Conservation (phyloP, 2,329 filamentous ascomycete genomes). For the Phyllosticta citriasiana region DNA sequence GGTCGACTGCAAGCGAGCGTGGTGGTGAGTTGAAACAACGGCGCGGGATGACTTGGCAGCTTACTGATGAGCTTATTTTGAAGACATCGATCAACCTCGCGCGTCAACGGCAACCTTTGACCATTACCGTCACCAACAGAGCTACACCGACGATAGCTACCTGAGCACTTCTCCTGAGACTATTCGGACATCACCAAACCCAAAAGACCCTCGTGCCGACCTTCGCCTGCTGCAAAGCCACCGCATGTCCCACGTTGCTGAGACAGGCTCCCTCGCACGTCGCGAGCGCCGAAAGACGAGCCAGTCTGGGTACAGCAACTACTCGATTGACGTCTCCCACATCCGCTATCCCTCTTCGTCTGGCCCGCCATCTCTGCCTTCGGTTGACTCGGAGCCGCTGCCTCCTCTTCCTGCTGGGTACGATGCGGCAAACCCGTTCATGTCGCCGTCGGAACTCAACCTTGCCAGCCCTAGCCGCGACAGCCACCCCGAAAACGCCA, state of each 20-base stretch:
- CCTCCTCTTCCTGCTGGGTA: constrained; percentile 15
- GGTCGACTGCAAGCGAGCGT: background rate
- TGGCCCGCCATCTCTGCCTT: constrained; percentile 1
- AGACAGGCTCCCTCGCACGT: constrained; percentile 39
- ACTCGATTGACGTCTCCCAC: constrained; percentile 19
- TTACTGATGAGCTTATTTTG: background rate
- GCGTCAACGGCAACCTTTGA: background rate
- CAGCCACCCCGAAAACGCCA: constrained; percentile 17
- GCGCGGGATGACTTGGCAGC: background rate
- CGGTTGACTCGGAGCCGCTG: background rate
- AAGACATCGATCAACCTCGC: background rate
- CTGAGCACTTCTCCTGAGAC: background rate
- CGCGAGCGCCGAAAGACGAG: constrained; percentile 24
- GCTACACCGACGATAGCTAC: background rate
- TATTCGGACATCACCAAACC: constrained; percentile 8
- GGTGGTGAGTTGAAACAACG: background rate
- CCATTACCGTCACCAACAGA: background rate
- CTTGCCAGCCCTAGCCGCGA: constrained; percentile 16
- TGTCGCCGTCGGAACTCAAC: constrained; percentile 11
- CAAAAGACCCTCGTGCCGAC: constrained; percentile 8
- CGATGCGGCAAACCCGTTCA: constrained; percentile 10
- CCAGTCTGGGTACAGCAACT: constrained; percentile 27
- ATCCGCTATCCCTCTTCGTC: constrained; percentile 1
- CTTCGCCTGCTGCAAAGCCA: constrained; percentile 34
- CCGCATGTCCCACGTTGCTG: constrained; percentile 40